phyloP scores from a whole-genome alignment of 352 stramenopile species.

The Phytophthora fragariaefolia region DNA sequence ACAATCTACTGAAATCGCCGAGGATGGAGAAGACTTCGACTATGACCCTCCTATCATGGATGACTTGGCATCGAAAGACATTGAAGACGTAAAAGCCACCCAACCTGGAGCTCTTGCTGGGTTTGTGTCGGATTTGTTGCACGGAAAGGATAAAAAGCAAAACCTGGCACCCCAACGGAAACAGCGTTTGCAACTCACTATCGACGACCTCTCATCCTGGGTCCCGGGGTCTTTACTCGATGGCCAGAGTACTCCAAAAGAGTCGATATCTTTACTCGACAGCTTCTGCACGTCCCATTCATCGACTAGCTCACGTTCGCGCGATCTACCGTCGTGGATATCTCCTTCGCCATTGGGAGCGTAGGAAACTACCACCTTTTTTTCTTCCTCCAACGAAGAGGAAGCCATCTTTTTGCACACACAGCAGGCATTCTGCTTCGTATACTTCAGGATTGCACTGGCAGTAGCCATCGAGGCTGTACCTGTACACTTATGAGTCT shows the following conservation, averaged over 20 bases:
- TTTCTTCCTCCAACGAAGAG: constrained; percentile 40
- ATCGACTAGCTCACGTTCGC: constrained; percentile 34
- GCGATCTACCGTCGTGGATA: constrained; percentile 27
- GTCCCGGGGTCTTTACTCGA: constrained; percentile 20
- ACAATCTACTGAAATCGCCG: constrained; percentile 25
- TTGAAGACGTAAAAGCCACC: constrained; percentile 47
- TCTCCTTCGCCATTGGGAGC: constrained; percentile 32
- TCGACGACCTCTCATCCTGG: constrained; percentile 41
- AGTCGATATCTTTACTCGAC: constrained; percentile 49
- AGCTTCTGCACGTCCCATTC: constrained; percentile 45
- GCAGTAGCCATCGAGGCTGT: too few relatives aligned
- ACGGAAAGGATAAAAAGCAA: constrained; percentile 33
- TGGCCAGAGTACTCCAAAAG: constrained; percentile 38
- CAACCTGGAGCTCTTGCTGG: constrained; percentile 22
- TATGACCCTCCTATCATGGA: constrained; percentile 47
- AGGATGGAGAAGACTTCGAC: constrained; percentile 33
- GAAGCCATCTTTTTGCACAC: constrained; percentile 18
- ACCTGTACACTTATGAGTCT: too few relatives aligned
- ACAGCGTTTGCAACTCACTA: constrained; percentile 34
- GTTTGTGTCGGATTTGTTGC: constrained; percentile 34
- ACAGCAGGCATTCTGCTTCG: constrained; percentile 4
- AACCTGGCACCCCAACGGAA: constrained; percentile 25
- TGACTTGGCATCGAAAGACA: constrained; percentile 39
- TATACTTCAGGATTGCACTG: too few relatives aligned
- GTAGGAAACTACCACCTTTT: constrained; percentile 13